Base-by-base conservation (phyloP, 805 yeast species). In the Zygosaccharomyces bailii region DNA sequence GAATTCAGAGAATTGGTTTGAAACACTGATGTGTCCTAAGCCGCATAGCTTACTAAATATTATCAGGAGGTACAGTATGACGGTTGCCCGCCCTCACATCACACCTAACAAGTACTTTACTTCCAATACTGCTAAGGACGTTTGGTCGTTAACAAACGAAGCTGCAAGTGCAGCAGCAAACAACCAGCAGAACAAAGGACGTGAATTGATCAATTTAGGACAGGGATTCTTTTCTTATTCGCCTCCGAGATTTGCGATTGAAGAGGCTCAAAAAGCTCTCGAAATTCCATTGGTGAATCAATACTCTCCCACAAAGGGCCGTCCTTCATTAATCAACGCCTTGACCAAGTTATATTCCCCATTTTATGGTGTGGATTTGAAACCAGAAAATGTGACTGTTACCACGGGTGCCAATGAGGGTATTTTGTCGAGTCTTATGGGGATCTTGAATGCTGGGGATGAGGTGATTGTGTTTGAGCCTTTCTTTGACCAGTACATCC, bases 341-440 rank as follows among this genome's bases (percentile, higher is more conserved):
- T 63, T 93, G 34, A 75, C 88, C 18, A 73, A 76, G 23, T 77
- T 86, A 19, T 93, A 91, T 68, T 71, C 86, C 17, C 80, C 84
- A 35, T 73, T 74, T 35, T 84, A 82, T 53, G 72, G 74, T 19
- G 72, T 78, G 14, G 85, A 88, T 59, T 42, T 65, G 45, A 48
- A 51, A 29, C 45, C 59, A 5, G 65, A 55, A 35, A 64, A 65
- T 43, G 73, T 93, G 33, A 79, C 83, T 44, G 83, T 91, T 31
- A 87, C 96, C 35, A 89, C 98, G 1, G 99, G 99, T 44, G 99
- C 99, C 35, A 93, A 93, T 59, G 98, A 93, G 68, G 98, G 97
- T 29, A 86, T 93, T 73, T 74, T 87, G 42, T 69, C 96, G 1
- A 80, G 84, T 3, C 82, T 90, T 61, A 83, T 88, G 46, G 99